phyloP scores from a whole-genome alignment of 169 alveolate genomes.

The Eimeria zaria region DNA sequence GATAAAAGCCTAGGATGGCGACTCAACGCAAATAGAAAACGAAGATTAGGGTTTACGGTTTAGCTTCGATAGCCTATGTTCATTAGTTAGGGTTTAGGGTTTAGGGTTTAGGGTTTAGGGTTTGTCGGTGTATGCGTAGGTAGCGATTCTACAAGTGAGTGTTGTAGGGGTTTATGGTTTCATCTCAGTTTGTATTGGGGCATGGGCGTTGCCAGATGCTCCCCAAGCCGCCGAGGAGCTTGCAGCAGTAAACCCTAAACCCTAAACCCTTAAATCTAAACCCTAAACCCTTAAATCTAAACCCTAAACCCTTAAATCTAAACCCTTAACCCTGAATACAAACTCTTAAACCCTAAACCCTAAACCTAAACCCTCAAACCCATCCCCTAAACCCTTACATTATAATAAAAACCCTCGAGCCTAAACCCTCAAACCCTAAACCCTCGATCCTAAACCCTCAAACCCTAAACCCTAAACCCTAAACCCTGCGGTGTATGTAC shows the following conservation, averaged over 20 bases:
- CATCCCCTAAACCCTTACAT: not conserved
- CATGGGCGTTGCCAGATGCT: not conserved
- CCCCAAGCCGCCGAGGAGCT: not conserved
- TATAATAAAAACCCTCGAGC: no score
- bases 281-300: not conserved
- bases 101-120: slow-evolving; percentile 32
- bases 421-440: not conserved
- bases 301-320: not conserved
- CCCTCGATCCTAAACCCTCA: not conserved
- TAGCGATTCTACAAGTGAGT: not conserved
- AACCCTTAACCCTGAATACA: no score
- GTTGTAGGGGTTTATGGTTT: not conserved
- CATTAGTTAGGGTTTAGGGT: not conserved
- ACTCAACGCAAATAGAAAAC: no score
- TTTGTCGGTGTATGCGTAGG: not conserved
- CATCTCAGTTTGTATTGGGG: not conserved
- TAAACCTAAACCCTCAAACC: no score
- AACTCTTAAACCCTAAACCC: no score
- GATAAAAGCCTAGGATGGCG: not conserved
- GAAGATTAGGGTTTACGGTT: not conserved
- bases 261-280: not conserved
- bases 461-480: not conserved
- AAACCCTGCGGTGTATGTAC: not conserved
- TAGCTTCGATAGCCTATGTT: not conserved
- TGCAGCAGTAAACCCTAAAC: not conserved